Evolutionary conservation across 108 stramenopile genomes (phyloP), one percentile per base, ranked within the genome.

Genomic region (Fistulifera solaris): DNA sequence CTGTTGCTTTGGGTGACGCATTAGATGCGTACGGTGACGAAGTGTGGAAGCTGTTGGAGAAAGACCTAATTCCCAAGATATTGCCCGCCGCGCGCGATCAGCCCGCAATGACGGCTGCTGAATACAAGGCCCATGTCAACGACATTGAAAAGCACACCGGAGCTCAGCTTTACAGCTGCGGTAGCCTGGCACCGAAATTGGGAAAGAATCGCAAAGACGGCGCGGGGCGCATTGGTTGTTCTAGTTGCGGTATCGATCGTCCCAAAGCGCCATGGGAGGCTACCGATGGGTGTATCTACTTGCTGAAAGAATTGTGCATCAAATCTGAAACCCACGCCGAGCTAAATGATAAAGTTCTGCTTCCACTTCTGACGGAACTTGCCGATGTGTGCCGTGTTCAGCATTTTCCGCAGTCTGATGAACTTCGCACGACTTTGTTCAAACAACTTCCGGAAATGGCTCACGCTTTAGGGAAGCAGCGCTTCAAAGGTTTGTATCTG

Each of bases 211-310:
- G 79, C 56, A 95, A 95, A 68, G 76, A 77, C 18, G 90, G 87
- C 49, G 83, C 85, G 15, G 89, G 89, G 26, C 72, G 89, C 17
- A 90, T 89, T 52, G 94, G 94, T 8, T 95, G 94, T 60, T 73
- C 69, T 38, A 81, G 61, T 46, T 91, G 89, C 58, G 77, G 61
- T 10, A 46, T 94, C 18, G 81, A 76, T 40, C 91, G 96, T n/a
- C 77, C 86, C 28, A 89, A 85, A 48, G 67, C 77, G 56, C 92
- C 92, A 2, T 97, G 96, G 96, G 94, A 97, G 61, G 85, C 92
- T 38, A 93, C 92, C 21, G 96, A 97, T 68, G 96, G 96, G 6
- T 94, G 88, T 43, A 59, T 96, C 27, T 97, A 95, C 63, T 62
- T 97, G 64, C 52, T 91, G 40, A 73, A 83, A 5, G 89, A 91